Evolutionary conservation across 1,139 yeast genomes (phyloP), one percentile per base, ranked within the genome.

Genomic region (Nadsonia starkeyi-henricii): DNA sequence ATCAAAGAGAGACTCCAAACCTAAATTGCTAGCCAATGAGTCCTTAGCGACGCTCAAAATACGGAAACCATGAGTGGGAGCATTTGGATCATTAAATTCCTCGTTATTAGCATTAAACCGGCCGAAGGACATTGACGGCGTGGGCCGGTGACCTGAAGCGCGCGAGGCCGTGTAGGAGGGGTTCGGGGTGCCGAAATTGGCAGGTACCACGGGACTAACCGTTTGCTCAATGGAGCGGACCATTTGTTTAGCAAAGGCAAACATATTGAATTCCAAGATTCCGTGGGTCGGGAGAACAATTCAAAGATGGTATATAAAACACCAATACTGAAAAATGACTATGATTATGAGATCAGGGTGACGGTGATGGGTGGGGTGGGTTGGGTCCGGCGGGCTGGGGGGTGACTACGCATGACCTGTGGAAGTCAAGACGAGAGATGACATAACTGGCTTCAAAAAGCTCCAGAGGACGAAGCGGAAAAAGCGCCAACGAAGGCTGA

Each of bases 1-100:
- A 62, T 91, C 97, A 60, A 89, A 91, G 78, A 86, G 81, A 12
- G 94, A 74, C 63, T 86, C 94, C 23, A 91, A 62, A 3, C 81
- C 83, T 33, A 70, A 65, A 36, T 65, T 70, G 13, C 65, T 60
- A 7, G 71, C 75, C 15, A 63, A 54, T 1, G 79, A 71, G 47
- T 61, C 66, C 37, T 64, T 62, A 42, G 67, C 73, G 3, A 77
- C 78, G 23, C 69, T 66, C 1, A 81, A 58, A 2, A 81, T 74
- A 39, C 86, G 68, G 49, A 81, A 69, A 0, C 85, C 88, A 47
- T 68, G 62, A 12, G 69, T 59, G 2, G 68, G 63, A 5, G 50
- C 55, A n/a, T 28, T 26, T 18, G 51, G 64, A 54, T 4, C 62
- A 55, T n/a, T 58, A 61, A 42, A 62, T 19, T n/a, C 15, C 3